phyloP scores from a whole-genome alignment of 1,139 yeast species.

The Debaryomyces coudertii region DNA sequence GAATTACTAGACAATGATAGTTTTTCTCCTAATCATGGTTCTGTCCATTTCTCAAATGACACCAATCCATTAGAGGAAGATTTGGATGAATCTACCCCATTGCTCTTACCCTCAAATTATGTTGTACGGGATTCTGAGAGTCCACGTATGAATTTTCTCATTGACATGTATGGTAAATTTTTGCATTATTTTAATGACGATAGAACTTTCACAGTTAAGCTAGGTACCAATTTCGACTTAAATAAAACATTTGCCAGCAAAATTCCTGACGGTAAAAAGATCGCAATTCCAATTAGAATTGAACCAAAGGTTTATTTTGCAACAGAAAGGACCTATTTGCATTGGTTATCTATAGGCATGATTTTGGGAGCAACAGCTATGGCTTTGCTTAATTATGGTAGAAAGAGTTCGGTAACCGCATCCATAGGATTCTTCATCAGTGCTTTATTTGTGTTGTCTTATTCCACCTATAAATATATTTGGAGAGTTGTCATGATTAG shows the following conservation, averaged over 20 bases:
- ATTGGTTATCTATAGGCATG: conserved; percentile 78
- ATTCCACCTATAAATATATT: conserved; percentile 75
- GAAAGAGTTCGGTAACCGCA: conserved; percentile 71
- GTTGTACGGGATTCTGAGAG: conserved; percentile 29
- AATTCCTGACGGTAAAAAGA: conserved; percentile 79
- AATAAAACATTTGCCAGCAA: conserved; percentile 47
- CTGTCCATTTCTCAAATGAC: conserved; percentile 52
- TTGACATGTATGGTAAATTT: conserved; percentile 40
- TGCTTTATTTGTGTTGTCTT: conserved; percentile 70
- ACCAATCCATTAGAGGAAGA: conserved; percentile 53
- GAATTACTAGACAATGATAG: conserved; percentile 44
- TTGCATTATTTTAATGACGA: conserved; percentile 62
- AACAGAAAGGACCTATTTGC: conserved; percentile 76
- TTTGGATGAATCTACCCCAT: conserved; percentile 47
- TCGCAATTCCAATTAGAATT: conserved; percentile 76
- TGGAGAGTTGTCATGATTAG: conserved; percentile 86
- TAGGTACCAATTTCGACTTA: conserved; percentile 77
- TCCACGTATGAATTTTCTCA: conserved; percentile 36
- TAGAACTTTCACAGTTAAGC: conserved; percentile 72
- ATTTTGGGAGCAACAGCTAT: conserved; percentile 75
- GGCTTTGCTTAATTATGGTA: conserved; percentile 70
- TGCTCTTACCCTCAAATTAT: conserved; percentile 43
- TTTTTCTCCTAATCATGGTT: conserved; percentile 36
- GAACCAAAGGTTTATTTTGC: conserved; percentile 88
- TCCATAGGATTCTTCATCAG: conserved; percentile 88